A percentile compares a stretch with the other conserved stretches of the same genome.
phyloP scores from a whole-genome alignment of 768 basidiomycete species.

The Tulasnella sp. region DNA sequence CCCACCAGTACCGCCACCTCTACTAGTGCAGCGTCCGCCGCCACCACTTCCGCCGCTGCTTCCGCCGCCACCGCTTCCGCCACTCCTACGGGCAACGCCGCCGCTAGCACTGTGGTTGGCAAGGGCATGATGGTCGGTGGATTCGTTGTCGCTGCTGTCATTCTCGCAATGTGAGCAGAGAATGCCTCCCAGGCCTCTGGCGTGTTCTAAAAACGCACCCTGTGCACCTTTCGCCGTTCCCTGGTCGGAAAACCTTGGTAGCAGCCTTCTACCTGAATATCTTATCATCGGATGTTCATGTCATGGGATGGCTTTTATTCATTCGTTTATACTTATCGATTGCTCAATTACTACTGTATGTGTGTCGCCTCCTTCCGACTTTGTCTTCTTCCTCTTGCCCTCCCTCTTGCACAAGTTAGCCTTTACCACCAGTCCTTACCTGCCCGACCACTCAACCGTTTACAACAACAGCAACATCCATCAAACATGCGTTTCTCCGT shows the following conservation, averaged over 20 bases:
- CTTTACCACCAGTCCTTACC: too few species aligned
- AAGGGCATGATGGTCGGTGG: neutral
- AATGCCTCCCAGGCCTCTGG: neutral
- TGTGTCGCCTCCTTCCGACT: too few species aligned
- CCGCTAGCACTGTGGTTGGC: neutral
- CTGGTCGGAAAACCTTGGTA: neutral
- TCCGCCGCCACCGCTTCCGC: neutral
- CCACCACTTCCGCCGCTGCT: constrained; percentile 17
- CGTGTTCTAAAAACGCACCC: neutral
- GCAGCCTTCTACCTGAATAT: neutral
- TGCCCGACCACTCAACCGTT: too few species aligned
- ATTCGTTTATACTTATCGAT: constrained; percentile 33
- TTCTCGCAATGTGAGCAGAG: neutral
- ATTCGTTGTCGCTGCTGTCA: neutral
- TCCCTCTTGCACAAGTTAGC: too few species aligned
- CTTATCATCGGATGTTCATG: neutral
- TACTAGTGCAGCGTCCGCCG: neutral
- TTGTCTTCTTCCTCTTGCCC: too few species aligned
- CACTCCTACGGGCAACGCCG: neutral
- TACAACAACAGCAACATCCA: too few species aligned
- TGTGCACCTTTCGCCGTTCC: neutral
- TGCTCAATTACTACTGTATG: too few species aligned
- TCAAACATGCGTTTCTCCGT: constrained; percentile 52
- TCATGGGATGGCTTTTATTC: constrained; percentile 29
- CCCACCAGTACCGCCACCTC: neutral